Conservation (phyloP, 805 yeast genomes). For the Alloascoidea hylecoeti region DNA sequence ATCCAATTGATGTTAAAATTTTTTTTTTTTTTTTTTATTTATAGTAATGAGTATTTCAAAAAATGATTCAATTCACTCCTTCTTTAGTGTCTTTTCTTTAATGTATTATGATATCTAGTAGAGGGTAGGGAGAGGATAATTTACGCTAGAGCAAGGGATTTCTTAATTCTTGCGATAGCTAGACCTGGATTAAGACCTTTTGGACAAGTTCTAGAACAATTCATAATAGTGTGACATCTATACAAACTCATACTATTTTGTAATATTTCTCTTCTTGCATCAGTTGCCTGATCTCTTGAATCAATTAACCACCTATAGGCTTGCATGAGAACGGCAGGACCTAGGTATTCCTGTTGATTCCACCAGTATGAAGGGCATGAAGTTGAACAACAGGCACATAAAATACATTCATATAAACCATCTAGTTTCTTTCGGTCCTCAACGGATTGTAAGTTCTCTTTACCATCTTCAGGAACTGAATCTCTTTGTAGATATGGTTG, state of each 20-base stretch:
- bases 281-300: slow-evolving; percentile 86
- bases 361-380: slow-evolving; percentile 99
- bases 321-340: slow-evolving; percentile 98
- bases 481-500: slow-evolving; percentile 92
- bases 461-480: slow-evolving; percentile 72
- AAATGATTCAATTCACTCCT: no score
- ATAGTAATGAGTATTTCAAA: no score
- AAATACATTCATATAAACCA: slow-evolving; percentile 93
- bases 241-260: slow-evolving; percentile 95
- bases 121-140: no score
- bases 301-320: slow-evolving; percentile 98
- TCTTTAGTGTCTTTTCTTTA: no score
- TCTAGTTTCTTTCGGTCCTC: slow-evolving; percentile 93
- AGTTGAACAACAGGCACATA: slow-evolving; percentile 98
- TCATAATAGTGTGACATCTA: slow-evolving; percentile 99
- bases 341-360: slow-evolving; percentile 97
- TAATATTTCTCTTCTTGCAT: slow-evolving; percentile 70
- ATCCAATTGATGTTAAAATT: no score
- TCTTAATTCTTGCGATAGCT: slow-evolving; percentile 96
- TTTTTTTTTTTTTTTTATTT: no score
- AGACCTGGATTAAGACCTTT: slow-evolving; percentile 96
- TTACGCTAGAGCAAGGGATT: slow-evolving; percentile 72
- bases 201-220: slow-evolving; percentile 97
- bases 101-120: no score
- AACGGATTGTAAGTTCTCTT: slow-evolving; percentile 81